A percentile compares a stretch with the other conserved stretches of the same genome.
phyloP scores from a whole-genome alignment of 129 eudicot genomes.

The Smallanthus sonchifolius region DNA sequence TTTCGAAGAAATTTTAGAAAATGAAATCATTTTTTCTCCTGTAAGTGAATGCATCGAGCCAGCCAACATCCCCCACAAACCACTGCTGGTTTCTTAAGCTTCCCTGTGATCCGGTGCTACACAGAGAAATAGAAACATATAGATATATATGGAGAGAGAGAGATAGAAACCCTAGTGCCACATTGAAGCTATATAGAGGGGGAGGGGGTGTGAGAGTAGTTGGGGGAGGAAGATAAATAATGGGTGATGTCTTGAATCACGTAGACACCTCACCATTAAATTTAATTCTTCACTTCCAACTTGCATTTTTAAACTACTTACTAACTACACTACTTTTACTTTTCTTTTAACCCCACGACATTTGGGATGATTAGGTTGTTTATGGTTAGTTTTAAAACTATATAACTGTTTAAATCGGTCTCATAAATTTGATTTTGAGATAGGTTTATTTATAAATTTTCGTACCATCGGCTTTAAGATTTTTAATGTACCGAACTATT shows the following conservation, averaged over 20 bases:
- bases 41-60: conserved; percentile 40
- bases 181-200: conserved; percentile 14
- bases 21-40: neutral
- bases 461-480: too few species aligned
- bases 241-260: conserved; percentile 28
- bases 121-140: neutral
- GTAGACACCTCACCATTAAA: conserved; percentile 26
- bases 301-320: neutral
- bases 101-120: neutral
- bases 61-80: conserved; percentile 43
- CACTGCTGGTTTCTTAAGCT: neutral
- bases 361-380: too few species aligned
- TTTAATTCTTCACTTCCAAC: conserved; percentile 12
- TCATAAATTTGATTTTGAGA: too few species aligned
- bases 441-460: too few species aligned
- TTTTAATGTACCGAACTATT: too few species aligned
- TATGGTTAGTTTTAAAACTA: too few species aligned
- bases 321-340: conserved; percentile 16
- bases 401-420: too few species aligned
- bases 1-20: neutral
- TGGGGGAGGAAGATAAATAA: conserved; percentile 29
- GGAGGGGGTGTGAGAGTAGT: conserved; percentile 25
- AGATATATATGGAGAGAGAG: neutral
- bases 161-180: conserved; percentile 22
- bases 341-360: neutral